Evolutionary conservation across 345 rosid species (phyloP).

Genomic region (Syzygium grande): DNA sequence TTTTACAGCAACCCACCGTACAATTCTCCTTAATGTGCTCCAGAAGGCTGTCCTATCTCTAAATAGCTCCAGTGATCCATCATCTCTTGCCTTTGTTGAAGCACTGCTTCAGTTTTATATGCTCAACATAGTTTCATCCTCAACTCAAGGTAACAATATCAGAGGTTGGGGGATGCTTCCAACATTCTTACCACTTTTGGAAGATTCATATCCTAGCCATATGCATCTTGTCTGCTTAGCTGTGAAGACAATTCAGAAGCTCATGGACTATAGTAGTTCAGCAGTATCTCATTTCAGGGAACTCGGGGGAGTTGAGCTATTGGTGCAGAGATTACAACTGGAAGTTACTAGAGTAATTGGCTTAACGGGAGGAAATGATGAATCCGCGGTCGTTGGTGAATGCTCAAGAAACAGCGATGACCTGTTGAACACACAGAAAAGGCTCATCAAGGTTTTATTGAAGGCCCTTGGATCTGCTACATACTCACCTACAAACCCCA

Average conservation of each 20-base stretch:
- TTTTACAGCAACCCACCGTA: constrained; percentile 84
- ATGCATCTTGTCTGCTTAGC: constrained; percentile 89
- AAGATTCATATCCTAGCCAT: constrained; percentile 74
- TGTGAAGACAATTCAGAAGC: constrained; percentile 86
- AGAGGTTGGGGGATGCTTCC: constrained; percentile 98
- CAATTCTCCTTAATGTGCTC: constrained; percentile 90
- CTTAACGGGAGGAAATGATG: constrained; percentile 35
- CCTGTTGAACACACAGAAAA: constrained; percentile 56
- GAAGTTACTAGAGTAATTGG: constrained; percentile 78
- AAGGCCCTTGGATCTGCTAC: constrained; percentile 97
- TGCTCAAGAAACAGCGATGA: constrained; percentile 50
- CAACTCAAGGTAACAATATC: constrained; percentile 85
- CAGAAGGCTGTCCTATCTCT: constrained; percentile 84
- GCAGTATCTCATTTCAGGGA: constrained; percentile 84
- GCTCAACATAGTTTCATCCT: constrained; percentile 91
- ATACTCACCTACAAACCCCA: constrained; percentile 63
- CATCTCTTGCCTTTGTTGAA: constrained; percentile 87
- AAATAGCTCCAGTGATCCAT: constrained; percentile 71
- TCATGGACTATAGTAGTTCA: constrained; percentile 92
- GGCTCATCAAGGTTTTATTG: constrained; percentile 86
- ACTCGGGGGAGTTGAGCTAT: constrained; percentile 86
- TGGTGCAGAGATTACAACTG: constrained; percentile 75
- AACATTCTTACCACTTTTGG: constrained; percentile 87
- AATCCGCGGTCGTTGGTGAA: constrained; percentile 54
- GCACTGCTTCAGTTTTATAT: constrained; percentile 93